A percentile compares a stretch with the other conserved stretches of the same genome.
Evolutionary conservation across 2,329 filamentous ascomycete genomes (phyloP).

Genomic region (Fusarium pilosicola): DNA sequence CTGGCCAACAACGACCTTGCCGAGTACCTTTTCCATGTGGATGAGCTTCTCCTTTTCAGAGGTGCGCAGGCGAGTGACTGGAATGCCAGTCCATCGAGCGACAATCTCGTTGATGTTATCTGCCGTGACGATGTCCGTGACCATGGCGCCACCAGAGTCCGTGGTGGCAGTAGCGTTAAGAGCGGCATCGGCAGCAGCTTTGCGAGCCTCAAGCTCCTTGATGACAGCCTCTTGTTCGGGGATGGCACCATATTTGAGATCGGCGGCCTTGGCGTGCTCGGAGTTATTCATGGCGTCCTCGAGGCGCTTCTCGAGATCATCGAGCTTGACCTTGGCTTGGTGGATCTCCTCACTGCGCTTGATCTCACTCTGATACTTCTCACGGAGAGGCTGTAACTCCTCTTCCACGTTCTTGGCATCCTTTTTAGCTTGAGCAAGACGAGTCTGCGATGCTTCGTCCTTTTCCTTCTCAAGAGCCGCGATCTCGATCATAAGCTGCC

Average conservation of each 20-base stretch:
- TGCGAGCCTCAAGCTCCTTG: constrained; percentile 81
- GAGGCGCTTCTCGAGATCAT: constrained; percentile 88
- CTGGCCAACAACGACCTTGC: constrained; percentile 89
- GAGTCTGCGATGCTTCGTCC: constrained; percentile 88
- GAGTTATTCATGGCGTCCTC: constrained; percentile 91
- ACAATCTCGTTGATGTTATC: constrained; percentile 99
- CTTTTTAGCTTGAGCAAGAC: constrained; percentile 83
- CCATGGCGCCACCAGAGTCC: constrained; percentile 75
- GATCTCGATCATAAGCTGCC: constrained; percentile 96
- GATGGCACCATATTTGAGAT: constrained; percentile 97
- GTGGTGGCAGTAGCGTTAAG: constrained; percentile 63
- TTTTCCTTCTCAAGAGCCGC: constrained; percentile 94
- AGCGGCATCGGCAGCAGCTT: constrained; percentile 79
- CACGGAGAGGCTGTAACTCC: constrained; percentile 87
- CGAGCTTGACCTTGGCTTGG: constrained; percentile 93
- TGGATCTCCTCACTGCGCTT: constrained; percentile 91
- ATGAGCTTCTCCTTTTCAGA: constrained; percentile 99
- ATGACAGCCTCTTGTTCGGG: constrained; percentile 89
- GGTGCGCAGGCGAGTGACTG: constrained; percentile 91
- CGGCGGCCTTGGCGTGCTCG: constrained; percentile 87
- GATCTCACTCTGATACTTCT: constrained; percentile 96
- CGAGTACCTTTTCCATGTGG: constrained; percentile 90
- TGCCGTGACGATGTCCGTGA: constrained; percentile 93
- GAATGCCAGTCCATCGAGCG: constrained; percentile 96
- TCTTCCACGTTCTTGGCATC: constrained; percentile 96